Evolutionary conservation across 1,139 yeast species (phyloP).

Genomic region (Spathaspora sp.): DNA sequence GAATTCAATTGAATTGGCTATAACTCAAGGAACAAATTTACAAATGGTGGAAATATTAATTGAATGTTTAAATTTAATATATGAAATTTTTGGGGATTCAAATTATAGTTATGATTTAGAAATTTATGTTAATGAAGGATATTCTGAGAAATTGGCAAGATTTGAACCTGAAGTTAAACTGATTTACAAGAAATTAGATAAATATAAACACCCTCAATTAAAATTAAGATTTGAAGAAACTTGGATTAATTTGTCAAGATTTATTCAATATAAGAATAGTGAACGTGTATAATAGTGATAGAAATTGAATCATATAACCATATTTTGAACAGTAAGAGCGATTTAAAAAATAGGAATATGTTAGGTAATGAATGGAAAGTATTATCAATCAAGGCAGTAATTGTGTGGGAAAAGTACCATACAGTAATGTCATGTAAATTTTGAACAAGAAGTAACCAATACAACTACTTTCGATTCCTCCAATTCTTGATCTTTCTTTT

Average conservation of each 20-base stretch:
- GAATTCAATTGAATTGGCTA: slow-evolving; percentile 21
- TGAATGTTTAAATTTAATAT: slow-evolving; percentile 64
- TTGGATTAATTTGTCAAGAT: slow-evolving; percentile 64
- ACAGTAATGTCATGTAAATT: neutral
- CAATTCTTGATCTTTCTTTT: neutral
- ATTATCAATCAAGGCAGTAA: too few species aligned
- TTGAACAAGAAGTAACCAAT: neutral
- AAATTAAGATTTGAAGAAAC: slow-evolving; percentile 71
- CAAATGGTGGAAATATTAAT: slow-evolving; percentile 42
- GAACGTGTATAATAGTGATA: slow-evolving; percentile 15
- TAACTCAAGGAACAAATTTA: slow-evolving; percentile 15
- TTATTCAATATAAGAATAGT: slow-evolving; percentile 66
- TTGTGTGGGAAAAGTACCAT: too few species aligned
- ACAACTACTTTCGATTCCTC: too few species aligned
- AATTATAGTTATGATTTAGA: slow-evolving; percentile 64
- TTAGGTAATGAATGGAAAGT: too few species aligned
- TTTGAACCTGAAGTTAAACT: slow-evolving; percentile 51
- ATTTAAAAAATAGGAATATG: neutral
- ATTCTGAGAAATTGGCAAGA: slow-evolving; percentile 41
- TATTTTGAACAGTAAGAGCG: too few species aligned
- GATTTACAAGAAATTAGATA: slow-evolving; percentile 66
- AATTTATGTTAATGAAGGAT: slow-evolving; percentile 61
- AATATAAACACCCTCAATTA: slow-evolving; percentile 55
- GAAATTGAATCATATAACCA: too few species aligned
- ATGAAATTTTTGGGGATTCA: slow-evolving; percentile 81